A percentile compares a stretch with the other conserved stretches of the same genome.
Conservation (phyloP, 495 filamentous ascomycete genomes). For the Lepidopterella palustris region DNA sequence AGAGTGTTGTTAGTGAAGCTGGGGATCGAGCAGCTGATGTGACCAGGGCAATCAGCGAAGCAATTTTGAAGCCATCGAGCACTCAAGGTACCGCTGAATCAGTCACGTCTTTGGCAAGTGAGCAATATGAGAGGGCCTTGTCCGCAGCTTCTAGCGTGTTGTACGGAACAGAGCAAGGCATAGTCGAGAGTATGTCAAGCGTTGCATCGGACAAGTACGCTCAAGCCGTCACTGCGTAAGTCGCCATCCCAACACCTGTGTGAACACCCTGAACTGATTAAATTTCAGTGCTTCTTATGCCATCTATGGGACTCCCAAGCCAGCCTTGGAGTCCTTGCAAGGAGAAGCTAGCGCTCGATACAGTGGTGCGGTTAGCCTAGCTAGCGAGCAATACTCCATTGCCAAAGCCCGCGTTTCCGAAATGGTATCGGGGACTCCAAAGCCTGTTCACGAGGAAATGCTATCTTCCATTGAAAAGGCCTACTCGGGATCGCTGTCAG, state of each 20-base stretch:
- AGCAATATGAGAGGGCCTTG: slow-evolving; percentile 52
- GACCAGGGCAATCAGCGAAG: slow-evolving; percentile 50
- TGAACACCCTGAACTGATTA: slow-evolving; percentile 14
- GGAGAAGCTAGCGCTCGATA: slow-evolving; percentile 54
- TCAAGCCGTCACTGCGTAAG: slow-evolving; percentile 56
- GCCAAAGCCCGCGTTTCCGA: slow-evolving; percentile 59
- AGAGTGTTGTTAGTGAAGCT: slow-evolving; percentile 46
- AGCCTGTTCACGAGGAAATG: slow-evolving; percentile 55
- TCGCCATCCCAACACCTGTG: slow-evolving; percentile 5
- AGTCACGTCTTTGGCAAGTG: slow-evolving; percentile 45
- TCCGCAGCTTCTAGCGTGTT: slow-evolving; percentile 51
- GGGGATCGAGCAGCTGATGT: slow-evolving; percentile 47
- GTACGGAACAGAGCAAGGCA: slow-evolving; percentile 51
- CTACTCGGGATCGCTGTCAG: slow-evolving; percentile 58
- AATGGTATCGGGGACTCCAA: slow-evolving; percentile 60
- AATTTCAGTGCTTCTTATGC: slow-evolving; percentile 49
- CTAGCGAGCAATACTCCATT: slow-evolving; percentile 57
- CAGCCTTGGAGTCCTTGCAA: slow-evolving; percentile 40
- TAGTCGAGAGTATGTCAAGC: slow-evolving; percentile 44
- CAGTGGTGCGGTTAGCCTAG: slow-evolving; percentile 51
- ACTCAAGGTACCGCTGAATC: slow-evolving; percentile 43
- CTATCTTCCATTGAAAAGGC: slow-evolving; percentile 60
- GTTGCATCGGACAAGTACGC: slow-evolving; percentile 52
- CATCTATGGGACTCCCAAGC: slow-evolving; percentile 51
- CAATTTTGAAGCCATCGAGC: slow-evolving; percentile 40